These are phyloP conservation scores for Halophytophthora polymorphica DNA, from an alignment of 352 stramenopile genomes.

Conservation along the genomic window DNA sequence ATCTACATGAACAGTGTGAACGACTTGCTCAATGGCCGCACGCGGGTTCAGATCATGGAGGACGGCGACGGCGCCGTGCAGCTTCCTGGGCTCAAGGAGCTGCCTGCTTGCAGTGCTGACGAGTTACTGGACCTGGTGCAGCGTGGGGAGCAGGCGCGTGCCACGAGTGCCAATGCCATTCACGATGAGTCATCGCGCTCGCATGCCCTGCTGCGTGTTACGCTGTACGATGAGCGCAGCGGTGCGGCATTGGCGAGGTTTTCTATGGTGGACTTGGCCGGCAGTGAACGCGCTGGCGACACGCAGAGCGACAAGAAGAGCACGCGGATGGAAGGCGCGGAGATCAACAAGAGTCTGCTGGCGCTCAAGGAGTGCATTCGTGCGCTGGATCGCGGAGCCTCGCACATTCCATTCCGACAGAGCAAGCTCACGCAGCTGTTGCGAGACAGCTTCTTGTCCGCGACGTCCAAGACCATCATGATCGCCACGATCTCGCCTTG, in stretches of 20 bases:
- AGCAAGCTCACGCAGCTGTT: constrained; percentile 96
- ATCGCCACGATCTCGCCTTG: constrained; percentile 92
- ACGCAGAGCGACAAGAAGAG: constrained; percentile 88
- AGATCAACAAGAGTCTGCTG: constrained; percentile 97
- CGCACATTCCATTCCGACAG: constrained; percentile 92
- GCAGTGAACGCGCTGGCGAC: constrained; percentile 92
- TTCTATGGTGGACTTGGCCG: constrained; percentile 92
- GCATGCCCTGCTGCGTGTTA: constrained; percentile 91
- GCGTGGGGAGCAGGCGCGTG: constrained; percentile 80
- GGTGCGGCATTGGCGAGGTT: constrained; percentile 39
- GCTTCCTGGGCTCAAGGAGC: constrained; percentile 89
- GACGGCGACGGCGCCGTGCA: constrained; percentile 91
- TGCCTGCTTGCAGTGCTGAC: constrained; percentile 69
- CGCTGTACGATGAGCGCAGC: constrained; percentile 31
- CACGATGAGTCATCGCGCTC: constrained; percentile 93
- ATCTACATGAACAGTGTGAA: constrained; percentile 96
- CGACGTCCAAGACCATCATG: constrained; percentile 93
- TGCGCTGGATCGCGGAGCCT: constrained; percentile 85
- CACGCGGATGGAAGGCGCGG: constrained; percentile 93
- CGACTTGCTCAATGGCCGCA: constrained; percentile 90
- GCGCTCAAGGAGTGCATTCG: constrained; percentile 97
- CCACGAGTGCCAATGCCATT: constrained; percentile 93
- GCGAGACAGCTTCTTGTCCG: constrained; percentile 88
- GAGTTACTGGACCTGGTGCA: constrained; percentile 90
- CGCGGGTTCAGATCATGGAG: constrained; percentile 90